A percentile compares a stretch with the other conserved stretches of the same genome.
Conservation (phyloP, 1,284 basidiomycete genomes). For the Testicularia cyperi region DNA sequence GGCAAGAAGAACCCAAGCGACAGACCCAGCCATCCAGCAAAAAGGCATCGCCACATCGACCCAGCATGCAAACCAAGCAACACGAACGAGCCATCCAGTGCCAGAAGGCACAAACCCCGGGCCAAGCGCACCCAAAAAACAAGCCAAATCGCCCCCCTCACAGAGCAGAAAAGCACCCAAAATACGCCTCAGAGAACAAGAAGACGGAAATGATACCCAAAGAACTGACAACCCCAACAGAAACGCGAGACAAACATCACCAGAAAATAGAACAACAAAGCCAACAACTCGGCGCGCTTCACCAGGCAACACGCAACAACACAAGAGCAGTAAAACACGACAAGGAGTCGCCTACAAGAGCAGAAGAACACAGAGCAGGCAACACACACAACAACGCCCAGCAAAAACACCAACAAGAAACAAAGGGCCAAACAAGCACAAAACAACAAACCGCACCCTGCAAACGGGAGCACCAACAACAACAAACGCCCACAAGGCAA, state of each 20-base stretch:
- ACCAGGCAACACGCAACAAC: slow-evolving; percentile 24
- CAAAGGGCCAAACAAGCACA: too few relatives aligned
- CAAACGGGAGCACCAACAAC: too few relatives aligned
- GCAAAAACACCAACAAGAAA: too few relatives aligned
- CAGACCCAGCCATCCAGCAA: slow-evolving; percentile 7
- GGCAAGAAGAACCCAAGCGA: slow-evolving; percentile 13
- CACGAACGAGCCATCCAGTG: slow-evolving; percentile 31
- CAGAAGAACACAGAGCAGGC: too few relatives aligned
- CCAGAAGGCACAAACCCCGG: slow-evolving; percentile 21
- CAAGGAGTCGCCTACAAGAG: too few relatives aligned
- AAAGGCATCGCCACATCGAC: slow-evolving; percentile 2
- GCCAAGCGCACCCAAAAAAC: slow-evolving; percentile 29
- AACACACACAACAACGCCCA: too few relatives aligned
- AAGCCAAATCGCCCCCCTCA: slow-evolving; percentile 27
- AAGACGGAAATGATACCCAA: slow-evolving; percentile 23
- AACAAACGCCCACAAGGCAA: too few relatives aligned
- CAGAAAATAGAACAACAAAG: slow-evolving; percentile 47
- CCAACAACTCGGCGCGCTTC: slow-evolving; percentile 33
- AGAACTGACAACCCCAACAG: slow-evolving; percentile 22
- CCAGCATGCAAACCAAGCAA: slow-evolving; percentile 9
- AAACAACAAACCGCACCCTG: too few relatives aligned
- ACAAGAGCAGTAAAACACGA: slow-evolving; percentile 22
- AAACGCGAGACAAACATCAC: slow-evolving; percentile 34
- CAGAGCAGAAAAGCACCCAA: slow-evolving; percentile 24
- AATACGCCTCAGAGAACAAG: slow-evolving; percentile 30